Percentiles rank a stretch among this genome's conserved stretches.
These are phyloP conservation scores for Pythium coloratum DNA, from an alignment of 352 stramenopile species.

Conservation along the genomic window DNA sequence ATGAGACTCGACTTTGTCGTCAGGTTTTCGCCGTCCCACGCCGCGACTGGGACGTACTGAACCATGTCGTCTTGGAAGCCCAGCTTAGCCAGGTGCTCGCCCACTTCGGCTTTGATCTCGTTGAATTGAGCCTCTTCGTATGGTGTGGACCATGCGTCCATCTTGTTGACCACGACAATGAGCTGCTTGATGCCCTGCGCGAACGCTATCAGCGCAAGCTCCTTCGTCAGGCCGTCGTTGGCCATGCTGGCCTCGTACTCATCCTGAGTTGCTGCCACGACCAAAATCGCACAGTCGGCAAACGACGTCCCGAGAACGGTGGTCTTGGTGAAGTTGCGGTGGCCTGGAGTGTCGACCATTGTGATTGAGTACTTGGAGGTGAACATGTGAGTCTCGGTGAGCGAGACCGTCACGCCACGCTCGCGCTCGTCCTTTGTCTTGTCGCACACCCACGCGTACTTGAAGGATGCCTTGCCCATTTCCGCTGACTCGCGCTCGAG, in stretches of 20 bases:
- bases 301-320: conserved; percentile 97
- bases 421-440: conserved; percentile 90
- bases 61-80: conserved; percentile 96
- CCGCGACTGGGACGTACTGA: conserved; percentile 96
- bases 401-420: conserved; percentile 96
- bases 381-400: conserved; percentile 96
- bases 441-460: conserved; percentile 98
- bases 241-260: conserved; percentile 94
- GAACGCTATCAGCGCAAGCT: conserved; percentile 96
- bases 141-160: conserved; percentile 95
- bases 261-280: conserved; percentile 90
- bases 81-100: conserved; percentile 93
- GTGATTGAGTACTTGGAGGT: conserved; percentile 94
- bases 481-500: conserved; percentile 95
- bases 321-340: conserved; percentile 99
- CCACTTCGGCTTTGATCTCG: conserved; percentile 93
- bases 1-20: conserved; percentile 94
- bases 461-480: conserved; percentile 97
- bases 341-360: conserved; percentile 97
- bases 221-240: conserved; percentile 91
- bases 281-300: conserved; percentile 95
- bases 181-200: conserved; percentile 98
- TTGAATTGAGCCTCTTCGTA: conserved; percentile 94
- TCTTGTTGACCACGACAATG: conserved; percentile 99
- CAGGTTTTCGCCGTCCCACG: conserved; percentile 98